These are phyloP conservation scores for Aspergillus sclerotialis DNA, from an alignment of 2,329 filamentous ascomycete species.

Conservation along the genomic window DNA sequence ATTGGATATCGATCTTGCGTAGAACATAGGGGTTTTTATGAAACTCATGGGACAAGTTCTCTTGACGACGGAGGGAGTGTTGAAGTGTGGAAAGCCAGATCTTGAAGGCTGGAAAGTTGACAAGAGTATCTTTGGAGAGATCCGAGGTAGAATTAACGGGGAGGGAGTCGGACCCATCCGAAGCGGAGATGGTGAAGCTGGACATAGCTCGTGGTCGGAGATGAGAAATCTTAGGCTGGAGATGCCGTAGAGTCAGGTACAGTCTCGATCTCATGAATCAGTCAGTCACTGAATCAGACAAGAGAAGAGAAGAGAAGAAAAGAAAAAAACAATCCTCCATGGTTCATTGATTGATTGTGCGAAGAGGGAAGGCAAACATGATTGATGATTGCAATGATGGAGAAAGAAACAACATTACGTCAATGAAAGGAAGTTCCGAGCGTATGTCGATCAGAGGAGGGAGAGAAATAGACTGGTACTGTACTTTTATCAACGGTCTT, in stretches of 20 bases:
- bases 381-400: no score
- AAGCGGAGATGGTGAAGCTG: slow-evolving; percentile 33
- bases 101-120: slow-evolving; percentile 48
- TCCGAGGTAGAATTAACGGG: slow-evolving; percentile 37
- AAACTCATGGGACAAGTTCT: slow-evolving; percentile 42
- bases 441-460: no score
- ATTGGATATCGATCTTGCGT: slow-evolving; percentile 47
- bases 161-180: slow-evolving; percentile 25
- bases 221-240: slow-evolving; percentile 2
- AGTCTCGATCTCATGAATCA: slow-evolving; percentile 6
- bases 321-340: no score
- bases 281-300: no score
- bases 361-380: no score
- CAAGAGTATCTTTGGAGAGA: slow-evolving; percentile 39
- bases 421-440: no score
- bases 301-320: no score
- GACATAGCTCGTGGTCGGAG: slow-evolving; percentile 25
- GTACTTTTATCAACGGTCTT: no score
- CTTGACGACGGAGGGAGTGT: slow-evolving; percentile 42
- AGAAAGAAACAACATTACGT: no score
- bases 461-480: no score
- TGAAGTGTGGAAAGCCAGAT: slow-evolving; percentile 48
- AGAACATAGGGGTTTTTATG: slow-evolving; percentile 46
- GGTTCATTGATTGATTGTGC: no score
- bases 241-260: slow-evolving; percentile 8